A percentile compares a stretch with the other conserved stretches of the same genome.
Evolutionary conservation across 495 filamentous ascomycete species (phyloP).

Genomic region (Penicillium atrosanguineum): DNA sequence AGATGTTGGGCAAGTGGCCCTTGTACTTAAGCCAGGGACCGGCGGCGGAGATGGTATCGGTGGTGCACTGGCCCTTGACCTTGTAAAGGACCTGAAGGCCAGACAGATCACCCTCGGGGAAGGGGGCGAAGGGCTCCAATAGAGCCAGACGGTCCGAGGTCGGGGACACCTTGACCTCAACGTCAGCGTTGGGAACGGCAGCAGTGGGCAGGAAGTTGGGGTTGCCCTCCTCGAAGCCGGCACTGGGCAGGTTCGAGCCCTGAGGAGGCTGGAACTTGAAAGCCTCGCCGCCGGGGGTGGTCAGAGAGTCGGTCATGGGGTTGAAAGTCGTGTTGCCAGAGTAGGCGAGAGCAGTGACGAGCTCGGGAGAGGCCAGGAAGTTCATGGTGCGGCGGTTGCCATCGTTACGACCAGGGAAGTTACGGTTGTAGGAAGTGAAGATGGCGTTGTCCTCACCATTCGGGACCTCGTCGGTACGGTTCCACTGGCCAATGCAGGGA

Average conservation of each 20-base stretch:
- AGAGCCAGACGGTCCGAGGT: slow-evolving; percentile 84
- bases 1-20: slow-evolving; percentile 96
- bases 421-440: slow-evolving; percentile 95
- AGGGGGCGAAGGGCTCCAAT: slow-evolving; percentile 86
- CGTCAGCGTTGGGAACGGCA: slow-evolving; percentile 57
- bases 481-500: slow-evolving; percentile 96
- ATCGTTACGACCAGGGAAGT: slow-evolving; percentile 96
- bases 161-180: slow-evolving; percentile 71
- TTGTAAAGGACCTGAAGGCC: slow-evolving; percentile 77
- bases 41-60: slow-evolving; percentile 95
- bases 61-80: slow-evolving; percentile 95
- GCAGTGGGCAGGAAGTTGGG: slow-evolving; percentile 70
- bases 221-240: slow-evolving; percentile 79
- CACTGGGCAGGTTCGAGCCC: slow-evolving; percentile 71
- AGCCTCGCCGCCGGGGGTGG: slow-evolving; percentile 71
- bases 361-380: slow-evolving; percentile 93
- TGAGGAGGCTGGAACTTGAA: slow-evolving; percentile 86
- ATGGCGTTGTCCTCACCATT: slow-evolving; percentile 94
- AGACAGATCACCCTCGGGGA: slow-evolving; percentile 71
- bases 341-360: slow-evolving; percentile 94
- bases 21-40: slow-evolving; percentile 99
- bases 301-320: slow-evolving; percentile 82
- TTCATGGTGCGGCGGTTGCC: slow-evolving; percentile 97
- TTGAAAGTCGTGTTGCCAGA: slow-evolving; percentile 94
- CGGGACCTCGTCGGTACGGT: slow-evolving; percentile 74